Conservation (phyloP, 2,329 filamentous ascomycete genomes). For the Pseudopithomyces chartarum region DNA sequence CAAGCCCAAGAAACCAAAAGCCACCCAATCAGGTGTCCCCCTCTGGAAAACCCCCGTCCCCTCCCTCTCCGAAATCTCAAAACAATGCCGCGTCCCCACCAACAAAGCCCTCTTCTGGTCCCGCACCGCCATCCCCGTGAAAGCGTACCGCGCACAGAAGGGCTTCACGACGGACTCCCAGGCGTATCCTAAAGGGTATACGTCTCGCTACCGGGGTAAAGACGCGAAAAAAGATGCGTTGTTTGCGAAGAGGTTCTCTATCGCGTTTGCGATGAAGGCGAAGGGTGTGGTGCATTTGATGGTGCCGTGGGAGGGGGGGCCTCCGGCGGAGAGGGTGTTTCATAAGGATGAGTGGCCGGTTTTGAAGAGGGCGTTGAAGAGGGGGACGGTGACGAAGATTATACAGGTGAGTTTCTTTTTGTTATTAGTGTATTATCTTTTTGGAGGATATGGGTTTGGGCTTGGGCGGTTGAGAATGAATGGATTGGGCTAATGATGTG, state of each 20-base stretch:
- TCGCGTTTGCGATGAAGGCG: slow-evolving; percentile 1
- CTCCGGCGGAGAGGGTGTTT: neutral
- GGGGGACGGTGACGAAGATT: neutral
- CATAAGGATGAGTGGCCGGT: slow-evolving; percentile 2
- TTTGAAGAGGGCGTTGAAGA: neutral
- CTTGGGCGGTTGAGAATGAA: too few relatives aligned
- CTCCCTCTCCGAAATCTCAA: neutral
- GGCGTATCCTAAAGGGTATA: neutral
- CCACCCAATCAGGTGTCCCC: neutral
- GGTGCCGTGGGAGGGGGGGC: neutral
- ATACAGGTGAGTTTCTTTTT: neutral
- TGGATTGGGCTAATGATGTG: too few relatives aligned
- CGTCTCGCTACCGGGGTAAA: neutral
- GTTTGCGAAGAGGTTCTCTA: neutral
- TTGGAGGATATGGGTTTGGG: too few relatives aligned
- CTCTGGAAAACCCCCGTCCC: neutral
- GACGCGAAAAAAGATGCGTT: neutral
- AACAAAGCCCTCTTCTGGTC: slow-evolving; percentile 2
- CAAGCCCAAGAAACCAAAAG: neutral
- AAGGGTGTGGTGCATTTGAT: neutral
- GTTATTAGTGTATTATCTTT: too few relatives aligned
- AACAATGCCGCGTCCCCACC: neutral
- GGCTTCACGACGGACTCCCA: neutral
- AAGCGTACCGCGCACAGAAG: neutral
- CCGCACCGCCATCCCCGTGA: neutral